A percentile compares a stretch with the other conserved stretches of the same genome.
These are phyloP conservation scores for Mycena galericulata DNA, from an alignment of 768 basidiomycete species.

Conservation along the genomic window DNA sequence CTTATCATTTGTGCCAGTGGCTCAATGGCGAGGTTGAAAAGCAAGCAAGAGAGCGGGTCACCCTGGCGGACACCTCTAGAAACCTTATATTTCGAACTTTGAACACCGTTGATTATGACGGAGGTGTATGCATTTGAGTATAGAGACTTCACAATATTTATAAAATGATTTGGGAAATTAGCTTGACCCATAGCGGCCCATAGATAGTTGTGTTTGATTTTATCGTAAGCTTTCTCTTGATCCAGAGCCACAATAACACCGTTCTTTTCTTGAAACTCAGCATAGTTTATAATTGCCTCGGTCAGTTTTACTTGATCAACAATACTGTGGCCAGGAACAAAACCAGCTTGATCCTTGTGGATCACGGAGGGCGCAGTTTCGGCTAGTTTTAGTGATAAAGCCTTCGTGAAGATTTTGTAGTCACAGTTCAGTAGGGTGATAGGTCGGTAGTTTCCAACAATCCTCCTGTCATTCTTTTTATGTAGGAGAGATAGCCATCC, in stretches of 20 bases:
- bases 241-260: too few relatives aligned
- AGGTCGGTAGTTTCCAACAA: neutral
- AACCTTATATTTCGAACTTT: neutral
- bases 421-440: conserved; percentile 37
- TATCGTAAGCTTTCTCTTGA: too few relatives aligned
- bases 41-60: neutral
- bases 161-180: neutral
- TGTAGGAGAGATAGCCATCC: conserved; percentile 7
- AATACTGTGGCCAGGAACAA: conserved; percentile 34
- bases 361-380: conserved; percentile 6
- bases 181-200: too few relatives aligned
- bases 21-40: too few relatives aligned
- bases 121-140: neutral
- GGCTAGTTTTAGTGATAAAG: conserved; percentile 28
- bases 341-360: conserved; percentile 39
- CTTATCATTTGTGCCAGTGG: too few relatives aligned
- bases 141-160: neutral
- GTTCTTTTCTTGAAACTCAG: conserved; percentile 18
- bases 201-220: too few relatives aligned
- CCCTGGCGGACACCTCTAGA: neutral
- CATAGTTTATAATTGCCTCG: conserved; percentile 21
- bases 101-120: neutral
- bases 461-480: conserved; percentile 1
- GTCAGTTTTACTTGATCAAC: conserved; percentile 37
- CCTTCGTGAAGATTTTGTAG: conserved; percentile 47